Base-by-base conservation (phyloP, 176 grass and related monocot species). In the Eragrostis nindensis region DNA sequence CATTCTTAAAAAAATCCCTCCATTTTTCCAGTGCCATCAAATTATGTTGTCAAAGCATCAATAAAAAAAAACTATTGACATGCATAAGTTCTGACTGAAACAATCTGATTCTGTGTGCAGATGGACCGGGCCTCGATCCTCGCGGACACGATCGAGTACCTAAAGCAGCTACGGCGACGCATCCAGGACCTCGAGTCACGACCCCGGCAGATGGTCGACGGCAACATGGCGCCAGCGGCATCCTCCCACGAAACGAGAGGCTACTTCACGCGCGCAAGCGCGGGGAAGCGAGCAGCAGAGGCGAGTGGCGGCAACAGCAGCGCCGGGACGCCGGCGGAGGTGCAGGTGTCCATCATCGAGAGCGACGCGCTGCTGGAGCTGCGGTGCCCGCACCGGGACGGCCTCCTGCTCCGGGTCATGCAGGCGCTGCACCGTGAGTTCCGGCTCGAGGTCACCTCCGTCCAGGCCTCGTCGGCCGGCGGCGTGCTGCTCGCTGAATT, bases 61-160 rank as follows among this genome's bases (percentile, higher is more conserved):
- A 11, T 7, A 25, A 25, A 26, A 60, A 11, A 5, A 11, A 0
- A 1, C 8, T 60, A 30, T 25, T 62, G 12, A 15, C 3, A 29
- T 6, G 0, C 7, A 55, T 19, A 0, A 60, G 0, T 24, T 5
- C n/a, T 15, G 4, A 16, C 12, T 16, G 60, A 32, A 29, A 16
- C 5, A 63, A 63, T 32, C 5, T 63, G 16, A 29, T 64, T 45
- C 0, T 55, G 18, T 61, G 40, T 71, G 52, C 75, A 98, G 96
- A 93, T 93, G 90, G 96, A 99, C 67, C 93, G 91, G 75, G 84
- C 92, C 0, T 95, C 92, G 25, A 95, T 99, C 26, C 81, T 99
- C 11, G 90, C 86, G 0, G 92, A 99, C 62, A 90, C 92, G 22
- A 95, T 93, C 46, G 96, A 99, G 68, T 99, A 95, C n/a, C 61